Evolutionary conservation across 2,329 filamentous ascomycete genomes (phyloP).

Genomic region (Colletotrichum noveboracense): DNA sequence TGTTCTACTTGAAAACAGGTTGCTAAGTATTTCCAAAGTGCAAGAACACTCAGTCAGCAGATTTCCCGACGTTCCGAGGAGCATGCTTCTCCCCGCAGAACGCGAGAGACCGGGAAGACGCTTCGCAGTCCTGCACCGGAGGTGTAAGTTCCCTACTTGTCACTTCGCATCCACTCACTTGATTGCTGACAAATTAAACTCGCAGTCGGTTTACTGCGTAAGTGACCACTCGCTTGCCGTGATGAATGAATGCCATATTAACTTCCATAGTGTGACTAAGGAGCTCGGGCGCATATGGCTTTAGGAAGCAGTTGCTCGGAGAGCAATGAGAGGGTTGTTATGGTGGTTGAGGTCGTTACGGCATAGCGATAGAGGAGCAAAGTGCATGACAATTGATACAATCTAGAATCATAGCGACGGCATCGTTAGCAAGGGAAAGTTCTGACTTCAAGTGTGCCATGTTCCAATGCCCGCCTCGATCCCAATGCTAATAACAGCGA

Average conservation of each 20-base stretch:
- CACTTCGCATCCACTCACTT: neutral
- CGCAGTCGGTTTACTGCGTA: neutral
- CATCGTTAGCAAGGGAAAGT: neutral
- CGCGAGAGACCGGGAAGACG: fast-evolving
- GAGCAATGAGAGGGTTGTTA: fast-evolving
- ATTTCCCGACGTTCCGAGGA: neutral
- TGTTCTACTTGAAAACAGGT: neutral
- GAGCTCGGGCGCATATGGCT: fast-evolving
- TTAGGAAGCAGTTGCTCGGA: neutral
- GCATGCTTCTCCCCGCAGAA: neutral
- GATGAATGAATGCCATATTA: neutral
- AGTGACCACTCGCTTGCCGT: neutral
- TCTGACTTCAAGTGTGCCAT: neutral
- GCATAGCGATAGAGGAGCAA: neutral
- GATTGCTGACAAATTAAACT: neutral
- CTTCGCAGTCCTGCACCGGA: fast-evolving
- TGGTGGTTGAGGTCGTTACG: neutral
- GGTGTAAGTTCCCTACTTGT: neutral
- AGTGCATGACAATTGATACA: neutral
- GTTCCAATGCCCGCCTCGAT: neutral
- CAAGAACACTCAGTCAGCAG: neutral
- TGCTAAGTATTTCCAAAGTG: neutral
- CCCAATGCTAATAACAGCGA: neutral
- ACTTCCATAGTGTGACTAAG: neutral
- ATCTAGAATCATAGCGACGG: neutral